phyloP scores from a whole-genome alignment of 2,329 filamentous ascomycete genomes.

The Curvularia lunata region DNA sequence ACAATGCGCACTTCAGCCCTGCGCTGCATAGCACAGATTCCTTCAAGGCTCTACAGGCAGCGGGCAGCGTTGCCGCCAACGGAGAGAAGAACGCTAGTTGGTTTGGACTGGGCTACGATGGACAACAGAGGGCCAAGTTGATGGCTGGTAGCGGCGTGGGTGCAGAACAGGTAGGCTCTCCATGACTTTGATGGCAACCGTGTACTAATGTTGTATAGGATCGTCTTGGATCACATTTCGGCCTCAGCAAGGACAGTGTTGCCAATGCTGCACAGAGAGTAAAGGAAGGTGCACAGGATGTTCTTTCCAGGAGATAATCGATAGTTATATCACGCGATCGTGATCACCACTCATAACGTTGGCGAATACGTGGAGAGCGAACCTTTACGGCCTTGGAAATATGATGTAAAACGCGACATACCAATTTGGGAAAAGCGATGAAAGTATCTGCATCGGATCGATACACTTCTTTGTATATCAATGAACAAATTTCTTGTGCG shows the following conservation, averaged over 20 bases:
- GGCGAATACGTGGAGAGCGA: neutral
- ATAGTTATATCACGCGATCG: neutral
- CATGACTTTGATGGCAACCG: neutral
- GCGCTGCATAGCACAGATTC: conserved; percentile 29
- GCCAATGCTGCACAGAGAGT: conserved; percentile 36
- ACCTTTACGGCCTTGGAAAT: neutral
- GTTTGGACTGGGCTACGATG: conserved; percentile 41
- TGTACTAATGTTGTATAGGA: conserved; percentile 31
- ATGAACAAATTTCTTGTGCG: neutral
- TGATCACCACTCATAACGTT: neutral
- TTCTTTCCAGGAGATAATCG: conserved; percentile 26
- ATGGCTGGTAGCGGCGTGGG: conserved; percentile 40
- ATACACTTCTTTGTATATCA: neutral
- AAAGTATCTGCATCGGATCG: neutral
- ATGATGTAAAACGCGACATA: neutral
- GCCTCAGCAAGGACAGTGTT: conserved; percentile 27
- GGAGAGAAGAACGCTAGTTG: conserved; percentile 34
- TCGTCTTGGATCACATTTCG: conserved; percentile 40
- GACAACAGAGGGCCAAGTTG: conserved; percentile 37
- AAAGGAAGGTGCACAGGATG: conserved; percentile 35
- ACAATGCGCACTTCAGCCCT: conserved; percentile 38
- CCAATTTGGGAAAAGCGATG: neutral
- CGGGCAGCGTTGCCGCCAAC: conserved; percentile 32
- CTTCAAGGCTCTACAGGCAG: conserved; percentile 34
- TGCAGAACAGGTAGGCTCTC: conserved; percentile 42